Conservation (phyloP, 2,329 filamentous ascomycete species). For the Talaromyces sp. region DNA sequence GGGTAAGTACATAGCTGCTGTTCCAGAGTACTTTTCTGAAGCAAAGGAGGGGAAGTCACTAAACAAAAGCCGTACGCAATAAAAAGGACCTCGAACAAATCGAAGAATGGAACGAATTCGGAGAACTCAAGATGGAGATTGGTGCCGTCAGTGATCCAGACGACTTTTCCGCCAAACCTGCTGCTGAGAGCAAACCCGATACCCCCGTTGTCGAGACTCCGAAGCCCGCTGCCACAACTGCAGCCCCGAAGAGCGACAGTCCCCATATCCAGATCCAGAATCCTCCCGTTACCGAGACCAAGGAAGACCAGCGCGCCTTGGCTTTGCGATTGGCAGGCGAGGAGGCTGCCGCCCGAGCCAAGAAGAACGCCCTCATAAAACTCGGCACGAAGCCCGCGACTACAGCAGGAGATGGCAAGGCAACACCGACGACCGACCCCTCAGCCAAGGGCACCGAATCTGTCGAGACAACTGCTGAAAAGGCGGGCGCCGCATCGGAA, state of each 20-base stretch:
- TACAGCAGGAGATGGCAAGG: constrained; percentile 12
- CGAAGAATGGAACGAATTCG: constrained; percentile 99
- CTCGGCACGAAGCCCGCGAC: constrained; percentile 9
- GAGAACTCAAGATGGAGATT: constrained; percentile 84
- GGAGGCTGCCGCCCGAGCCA: constrained; percentile 33
- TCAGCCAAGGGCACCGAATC: constrained; percentile 13
- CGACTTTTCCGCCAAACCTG: constrained; percentile 21
- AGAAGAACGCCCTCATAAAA: constrained; percentile 19
- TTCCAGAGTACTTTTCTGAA: background rate
- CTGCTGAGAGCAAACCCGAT: constrained; percentile 20
- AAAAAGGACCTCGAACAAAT: constrained; percentile 84
- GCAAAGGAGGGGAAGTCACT: background rate
- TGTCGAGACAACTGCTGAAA: background rate
- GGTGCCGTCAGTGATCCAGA: constrained; percentile 35
- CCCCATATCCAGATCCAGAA: constrained; percentile 35
- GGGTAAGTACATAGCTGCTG: constrained; percentile 58
- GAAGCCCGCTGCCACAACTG: constrained; percentile 7
- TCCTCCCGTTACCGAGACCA: constrained; percentile 28
- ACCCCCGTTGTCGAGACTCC: constrained; percentile 9
- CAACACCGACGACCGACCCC: constrained; percentile 10
- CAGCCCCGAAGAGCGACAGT: constrained; percentile 26
- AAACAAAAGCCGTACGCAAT: background rate
- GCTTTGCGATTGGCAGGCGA: constrained; percentile 40
- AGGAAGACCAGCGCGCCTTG: constrained; percentile 31
- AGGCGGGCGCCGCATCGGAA: background rate